phyloP scores from a whole-genome alignment of 495 filamentous ascomycete species.

The Cryomyces minteri region DNA sequence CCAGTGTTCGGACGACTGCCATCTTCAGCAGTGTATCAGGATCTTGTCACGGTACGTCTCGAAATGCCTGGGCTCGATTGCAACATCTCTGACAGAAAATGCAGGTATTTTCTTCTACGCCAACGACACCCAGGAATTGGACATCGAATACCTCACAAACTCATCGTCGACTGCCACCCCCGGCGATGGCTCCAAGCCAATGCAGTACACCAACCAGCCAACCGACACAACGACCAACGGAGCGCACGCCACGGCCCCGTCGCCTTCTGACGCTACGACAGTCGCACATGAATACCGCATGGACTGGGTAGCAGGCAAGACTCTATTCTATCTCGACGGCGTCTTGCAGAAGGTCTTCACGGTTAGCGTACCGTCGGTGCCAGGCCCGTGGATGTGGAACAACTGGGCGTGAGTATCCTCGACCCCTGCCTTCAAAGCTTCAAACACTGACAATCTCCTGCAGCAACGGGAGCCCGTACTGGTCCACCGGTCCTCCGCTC shows the following conservation, averaged over 20 bases:
- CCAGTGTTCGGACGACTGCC: conserved; percentile 7
- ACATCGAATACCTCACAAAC: conserved; percentile 9
- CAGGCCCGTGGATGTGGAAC: conserved; percentile 13
- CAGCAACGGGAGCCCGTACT: conserved; percentile 9
- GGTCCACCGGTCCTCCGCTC: conserved; percentile 7
- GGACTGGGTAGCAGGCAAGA: conserved; percentile 7
- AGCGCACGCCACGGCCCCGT: background rate
- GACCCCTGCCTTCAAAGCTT: background rate
- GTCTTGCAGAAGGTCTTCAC: conserved; percentile 4
- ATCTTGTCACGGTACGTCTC: conserved; percentile 2
- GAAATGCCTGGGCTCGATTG: too few species aligned
- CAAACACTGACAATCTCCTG: background rate
- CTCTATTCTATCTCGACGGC: conserved; percentile 8
- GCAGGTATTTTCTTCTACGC: conserved; percentile 2
- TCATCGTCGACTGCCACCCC: conserved; percentile 1
- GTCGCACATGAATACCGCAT: conserved; percentile 10
- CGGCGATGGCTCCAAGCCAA: background rate
- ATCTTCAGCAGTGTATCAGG: conserved; percentile 7
- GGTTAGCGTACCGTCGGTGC: conserved; percentile 8
- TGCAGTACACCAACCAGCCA: conserved; percentile 11
- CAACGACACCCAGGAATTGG: conserved; percentile 6
- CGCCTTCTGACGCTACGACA: conserved; percentile 3
- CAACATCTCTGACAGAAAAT: background rate
- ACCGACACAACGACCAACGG: background rate
- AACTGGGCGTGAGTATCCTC: conserved; percentile 8